These are phyloP conservation scores for Nemania bipapillata DNA, from an alignment of 2,329 filamentous ascomycete species.

Conservation along the genomic window DNA sequence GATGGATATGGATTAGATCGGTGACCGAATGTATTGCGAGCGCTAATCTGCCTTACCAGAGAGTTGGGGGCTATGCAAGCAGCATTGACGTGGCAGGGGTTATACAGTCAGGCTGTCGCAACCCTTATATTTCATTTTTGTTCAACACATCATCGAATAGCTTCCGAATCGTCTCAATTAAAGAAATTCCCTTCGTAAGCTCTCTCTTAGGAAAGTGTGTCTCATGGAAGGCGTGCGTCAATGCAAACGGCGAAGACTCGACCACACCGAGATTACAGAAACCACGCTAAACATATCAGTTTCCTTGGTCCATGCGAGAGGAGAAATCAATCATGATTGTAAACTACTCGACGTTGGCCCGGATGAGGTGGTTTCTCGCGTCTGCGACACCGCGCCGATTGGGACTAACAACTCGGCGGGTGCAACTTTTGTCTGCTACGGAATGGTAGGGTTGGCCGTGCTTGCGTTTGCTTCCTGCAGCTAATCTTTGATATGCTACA, in stretches of 20 bases:
- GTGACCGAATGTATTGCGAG: too few species aligned
- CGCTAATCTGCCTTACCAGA: too few species aligned
- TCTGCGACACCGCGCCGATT: neutral
- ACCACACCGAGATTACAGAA: neutral
- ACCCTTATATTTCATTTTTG: neutral
- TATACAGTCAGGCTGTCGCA: too few species aligned
- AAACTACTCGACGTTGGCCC: neutral
- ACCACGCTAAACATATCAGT: neutral
- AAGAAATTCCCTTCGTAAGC: too few species aligned
- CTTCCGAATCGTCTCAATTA: neutral
- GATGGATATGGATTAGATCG: too few species aligned
- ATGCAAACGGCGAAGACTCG: conserved; percentile 18
- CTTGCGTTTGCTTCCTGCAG: neutral
- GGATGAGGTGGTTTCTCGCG: neutral
- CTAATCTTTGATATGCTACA: conserved; percentile 11
- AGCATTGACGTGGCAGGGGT: too few species aligned
- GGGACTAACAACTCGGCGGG: neutral
- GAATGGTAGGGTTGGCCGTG: neutral
- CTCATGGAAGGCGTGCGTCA: conserved; percentile 12
- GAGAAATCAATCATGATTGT: neutral
- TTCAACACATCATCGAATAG: neutral
- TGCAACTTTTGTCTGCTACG: conserved; percentile 8
- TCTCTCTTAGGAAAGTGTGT: too few species aligned
- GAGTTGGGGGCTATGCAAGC: neutral
- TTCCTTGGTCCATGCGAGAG: neutral